Evolutionary conservation across 2,329 filamentous ascomycete genomes (phyloP).

Genomic region (Ceratocystiopsis brevicomis): DNA sequence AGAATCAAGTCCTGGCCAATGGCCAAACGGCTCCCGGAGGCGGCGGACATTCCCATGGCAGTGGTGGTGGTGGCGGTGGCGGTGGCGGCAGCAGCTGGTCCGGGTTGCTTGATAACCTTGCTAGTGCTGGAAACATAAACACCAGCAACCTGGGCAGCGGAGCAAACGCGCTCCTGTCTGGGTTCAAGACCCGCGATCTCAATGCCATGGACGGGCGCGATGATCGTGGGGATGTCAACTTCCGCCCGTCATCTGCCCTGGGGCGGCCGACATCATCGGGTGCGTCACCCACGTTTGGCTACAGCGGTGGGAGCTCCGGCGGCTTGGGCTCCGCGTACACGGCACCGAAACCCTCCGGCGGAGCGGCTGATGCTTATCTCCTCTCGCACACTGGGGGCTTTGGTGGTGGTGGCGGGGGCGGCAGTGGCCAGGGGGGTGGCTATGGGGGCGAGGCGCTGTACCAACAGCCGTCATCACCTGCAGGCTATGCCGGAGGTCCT

Average conservation of each 20-base stretch:
- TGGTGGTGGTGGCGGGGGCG: neutral
- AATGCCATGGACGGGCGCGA: constrained; percentile 33
- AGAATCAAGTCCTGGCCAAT: constrained; percentile 47
- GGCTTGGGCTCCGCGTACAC: neutral
- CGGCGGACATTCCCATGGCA: constrained; percentile 12
- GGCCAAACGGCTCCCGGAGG: constrained; percentile 14
- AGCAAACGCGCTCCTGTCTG: constrained; percentile 39
- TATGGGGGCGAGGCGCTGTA: too few species aligned
- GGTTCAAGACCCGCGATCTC: constrained; percentile 40
- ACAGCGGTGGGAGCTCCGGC: constrained; percentile 17
- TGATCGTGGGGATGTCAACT: constrained; percentile 10
- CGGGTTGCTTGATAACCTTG: constrained; percentile 18
- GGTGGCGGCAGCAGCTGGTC: neutral
- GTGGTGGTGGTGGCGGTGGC: constrained; percentile 12
- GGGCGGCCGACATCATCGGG: neutral
- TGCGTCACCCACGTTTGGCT: constrained; percentile 20
- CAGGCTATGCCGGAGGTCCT: too few species aligned
- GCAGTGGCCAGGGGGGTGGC: neutral
- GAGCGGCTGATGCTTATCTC: constrained; percentile 7
- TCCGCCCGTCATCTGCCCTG: constrained; percentile 17
- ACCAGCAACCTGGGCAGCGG: constrained; percentile 18
- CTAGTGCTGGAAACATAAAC: constrained; percentile 30
- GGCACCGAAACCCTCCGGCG: constrained; percentile 2
- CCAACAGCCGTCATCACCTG: neutral
- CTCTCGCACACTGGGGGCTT: constrained; percentile 3